These are phyloP conservation scores for Blastobotrys terrestris DNA, from an alignment of 805 yeast genomes.

Conservation along the genomic window DNA sequence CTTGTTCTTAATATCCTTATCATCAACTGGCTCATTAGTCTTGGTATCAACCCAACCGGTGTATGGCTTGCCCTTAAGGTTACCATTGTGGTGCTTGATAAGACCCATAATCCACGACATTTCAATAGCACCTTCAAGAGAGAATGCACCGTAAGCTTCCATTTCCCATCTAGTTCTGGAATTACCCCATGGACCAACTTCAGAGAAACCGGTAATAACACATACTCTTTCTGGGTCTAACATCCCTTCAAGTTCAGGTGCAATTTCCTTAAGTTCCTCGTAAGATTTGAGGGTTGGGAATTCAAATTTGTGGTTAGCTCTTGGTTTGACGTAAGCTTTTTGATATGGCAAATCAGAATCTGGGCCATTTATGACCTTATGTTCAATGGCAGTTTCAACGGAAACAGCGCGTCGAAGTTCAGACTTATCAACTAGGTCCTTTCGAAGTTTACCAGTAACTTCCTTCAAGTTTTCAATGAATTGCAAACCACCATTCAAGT, in stretches of 20 bases:
- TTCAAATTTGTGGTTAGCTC: constrained; percentile 88
- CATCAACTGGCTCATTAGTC: constrained; percentile 88
- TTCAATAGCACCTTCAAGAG: constrained; percentile 95
- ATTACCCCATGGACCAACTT: constrained; percentile 99
- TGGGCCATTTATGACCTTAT: constrained; percentile 78
- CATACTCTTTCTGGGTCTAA: constrained; percentile 86
- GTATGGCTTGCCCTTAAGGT: constrained; percentile 75
- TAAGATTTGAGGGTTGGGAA: constrained; percentile 86
- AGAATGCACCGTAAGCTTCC: constrained; percentile 93
- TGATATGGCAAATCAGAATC: constrained; percentile 80
- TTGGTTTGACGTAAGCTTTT: constrained; percentile 75
- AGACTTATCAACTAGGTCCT: constrained; percentile 65
- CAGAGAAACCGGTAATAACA: constrained; percentile 97
- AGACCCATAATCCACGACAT: constrained; percentile 99
- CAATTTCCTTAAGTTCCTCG: constrained; percentile 57
- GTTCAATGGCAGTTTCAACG: constrained; percentile 86
- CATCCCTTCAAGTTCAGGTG: constrained; percentile 76
- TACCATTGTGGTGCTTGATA: constrained; percentile 91
- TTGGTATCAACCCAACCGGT: constrained; percentile 98
- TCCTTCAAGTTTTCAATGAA: constrained; percentile 87
- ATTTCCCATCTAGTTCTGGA: constrained; percentile 99
- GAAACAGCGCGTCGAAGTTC: constrained; percentile 95
- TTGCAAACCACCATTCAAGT: constrained; percentile 97
- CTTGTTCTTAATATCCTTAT: constrained; percentile 84
- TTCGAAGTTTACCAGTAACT: constrained; percentile 72